Evolutionary conservation across 768 basidiomycete species (phyloP).

Genomic region (Tulasnella sp.): DNA sequence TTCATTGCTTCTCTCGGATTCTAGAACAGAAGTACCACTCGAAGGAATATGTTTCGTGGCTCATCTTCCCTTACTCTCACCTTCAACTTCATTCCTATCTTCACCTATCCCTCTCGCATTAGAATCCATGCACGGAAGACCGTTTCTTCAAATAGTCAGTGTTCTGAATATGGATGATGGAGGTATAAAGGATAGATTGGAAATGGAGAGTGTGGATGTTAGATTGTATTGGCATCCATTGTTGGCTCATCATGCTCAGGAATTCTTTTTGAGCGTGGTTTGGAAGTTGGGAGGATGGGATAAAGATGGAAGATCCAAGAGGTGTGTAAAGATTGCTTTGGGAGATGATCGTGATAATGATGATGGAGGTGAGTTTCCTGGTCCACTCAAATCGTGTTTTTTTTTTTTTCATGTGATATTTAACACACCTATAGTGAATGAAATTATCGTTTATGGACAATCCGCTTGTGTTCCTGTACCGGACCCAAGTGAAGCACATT

Average conservation of each 20-base stretch:
- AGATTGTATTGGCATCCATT: conserved; percentile 11
- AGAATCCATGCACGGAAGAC: conserved; percentile 14
- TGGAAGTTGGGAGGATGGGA: conserved; percentile 15
- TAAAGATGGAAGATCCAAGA: conserved; percentile 9
- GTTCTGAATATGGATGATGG: background rate
- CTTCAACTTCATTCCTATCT: conserved; percentile 9
- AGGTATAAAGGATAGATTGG: background rate
- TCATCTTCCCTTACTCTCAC: conserved; percentile 8
- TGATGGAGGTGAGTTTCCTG: background rate
- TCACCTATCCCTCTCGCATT: conserved; percentile 11
- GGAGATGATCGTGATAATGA: conserved; percentile 8
- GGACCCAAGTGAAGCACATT: no score
- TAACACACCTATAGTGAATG: conserved; percentile 11
- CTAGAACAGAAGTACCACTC: conserved; percentile 4
- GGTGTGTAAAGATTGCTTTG: conserved; percentile 8
- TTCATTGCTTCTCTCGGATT: conserved; percentile 7
- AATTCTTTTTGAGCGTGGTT: conserved; percentile 7
- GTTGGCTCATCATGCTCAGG: conserved; percentile 7
- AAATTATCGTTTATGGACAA: conserved; percentile 14
- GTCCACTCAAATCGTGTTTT: background rate
- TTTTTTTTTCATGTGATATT: background rate
- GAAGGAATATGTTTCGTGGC: conserved; percentile 16
- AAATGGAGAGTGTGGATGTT: conserved; percentile 10
- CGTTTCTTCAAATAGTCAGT: conserved; percentile 7
- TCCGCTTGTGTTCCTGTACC: no score